phyloP scores from a whole-genome alignment of 345 rosid species.

The thale cress (Arabidopsis thaliana) region TAIR10.1 NC_003070.9:27066501-27067000 shows the following conservation, averaged over 20 bases:
- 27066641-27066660: neutral
- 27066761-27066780: neutral
- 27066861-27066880: constrained; percentile 15
- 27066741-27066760: neutral
- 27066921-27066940: constrained; percentile 17
- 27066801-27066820: constrained; percentile 19
- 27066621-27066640: too few species aligned
- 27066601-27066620: neutral
- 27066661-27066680: neutral
- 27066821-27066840: constrained; percentile 8
- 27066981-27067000: constrained; percentile 9
- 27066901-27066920: constrained; percentile 3
- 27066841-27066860: neutral
- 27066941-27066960: constrained; percentile 24
- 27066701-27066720: neutral
- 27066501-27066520: too few species aligned
- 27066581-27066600: neutral
- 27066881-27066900: neutral
- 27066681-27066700: neutral
- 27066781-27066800: neutral
- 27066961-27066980: constrained; percentile 31
- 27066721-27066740: constrained; percentile 12
- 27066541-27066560: neutral
- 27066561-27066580: neutral
- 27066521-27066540: too few species aligned